phyloP scores from a whole-genome alignment of 2,329 filamentous ascomycete genomes.

The Rhytidhysteron rufulum region DNA sequence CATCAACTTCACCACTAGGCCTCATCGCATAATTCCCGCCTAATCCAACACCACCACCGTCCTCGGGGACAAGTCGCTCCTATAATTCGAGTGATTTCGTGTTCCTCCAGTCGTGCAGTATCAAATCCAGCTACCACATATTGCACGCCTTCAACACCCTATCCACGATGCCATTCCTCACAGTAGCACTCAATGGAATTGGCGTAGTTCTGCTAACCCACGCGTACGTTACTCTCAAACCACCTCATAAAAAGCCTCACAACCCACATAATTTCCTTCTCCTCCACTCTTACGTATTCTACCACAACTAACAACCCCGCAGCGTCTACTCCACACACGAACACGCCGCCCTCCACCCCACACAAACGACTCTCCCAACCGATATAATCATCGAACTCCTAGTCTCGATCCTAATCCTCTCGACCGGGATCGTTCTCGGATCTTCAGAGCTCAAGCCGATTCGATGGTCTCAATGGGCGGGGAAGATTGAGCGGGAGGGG shows the following conservation, averaged over 20 bases:
- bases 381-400: slow-evolving; percentile 89
- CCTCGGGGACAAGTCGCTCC: too few species aligned
- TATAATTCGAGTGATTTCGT: too few species aligned
- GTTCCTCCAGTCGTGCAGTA: too few species aligned
- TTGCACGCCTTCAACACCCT: too few species aligned
- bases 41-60: too few species aligned
- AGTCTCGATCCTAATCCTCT: slow-evolving; percentile 73
- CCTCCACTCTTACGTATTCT: background rate
- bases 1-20: too few species aligned
- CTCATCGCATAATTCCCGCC: too few species aligned
- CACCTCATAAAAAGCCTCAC: too few species aligned
- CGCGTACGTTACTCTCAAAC: too few species aligned
- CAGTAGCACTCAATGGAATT: slow-evolving; percentile 63
- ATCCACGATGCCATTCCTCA: slow-evolving; percentile 70
- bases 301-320: background rate
- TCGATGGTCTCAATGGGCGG: slow-evolving; percentile 75
- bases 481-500: slow-evolving; percentile 77
- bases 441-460: slow-evolving; percentile 80
- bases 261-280: background rate
- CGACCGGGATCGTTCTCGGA: slow-evolving; percentile 73
- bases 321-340: slow-evolving; percentile 98
- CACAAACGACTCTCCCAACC: slow-evolving; percentile 50
- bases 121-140: too few species aligned
- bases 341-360: slow-evolving; percentile 68
- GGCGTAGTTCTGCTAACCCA: slow-evolving; percentile 75